These are phyloP conservation scores for Colletotrichum sp. DNA, from an alignment of 2,329 filamentous ascomycete species.

Conservation along the genomic window DNA sequence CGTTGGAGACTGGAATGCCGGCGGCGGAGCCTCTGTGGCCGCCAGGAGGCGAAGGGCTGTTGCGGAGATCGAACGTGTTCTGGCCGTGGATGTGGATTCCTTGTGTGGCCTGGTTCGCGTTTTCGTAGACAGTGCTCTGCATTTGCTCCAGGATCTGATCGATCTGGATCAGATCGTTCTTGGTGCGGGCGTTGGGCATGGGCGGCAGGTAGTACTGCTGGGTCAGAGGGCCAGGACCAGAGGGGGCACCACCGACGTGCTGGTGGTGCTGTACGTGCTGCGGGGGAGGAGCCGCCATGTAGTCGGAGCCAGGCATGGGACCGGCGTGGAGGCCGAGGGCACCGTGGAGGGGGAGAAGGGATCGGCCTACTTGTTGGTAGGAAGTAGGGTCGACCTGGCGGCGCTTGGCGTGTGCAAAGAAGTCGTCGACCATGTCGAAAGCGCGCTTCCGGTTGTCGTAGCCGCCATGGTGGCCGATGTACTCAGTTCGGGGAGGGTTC, in stretches of 20 bases:
- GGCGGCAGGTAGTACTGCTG: conserved; percentile 89
- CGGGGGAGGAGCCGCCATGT: conserved; percentile 47
- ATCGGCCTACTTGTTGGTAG: conserved; percentile 91
- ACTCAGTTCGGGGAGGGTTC: conserved; percentile 59
- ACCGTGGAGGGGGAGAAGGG: conserved; percentile 81
- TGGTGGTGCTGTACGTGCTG: conserved; percentile 26
- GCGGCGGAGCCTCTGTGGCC: conserved; percentile 39
- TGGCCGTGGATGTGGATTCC: conserved; percentile 80
- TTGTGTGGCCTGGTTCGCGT: conserved; percentile 79
- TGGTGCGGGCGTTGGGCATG: conserved; percentile 87
- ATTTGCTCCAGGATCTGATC: conserved; percentile 96
- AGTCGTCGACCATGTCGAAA: conserved; percentile 90
- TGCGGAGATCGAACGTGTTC: conserved; percentile 64
- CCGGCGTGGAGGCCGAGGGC: conserved; percentile 67
- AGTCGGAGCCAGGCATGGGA: conserved; percentile 54
- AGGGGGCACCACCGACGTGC: conserved; percentile 59
- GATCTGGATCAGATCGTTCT: conserved; percentile 91
- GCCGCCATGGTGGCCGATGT: conserved; percentile 63
- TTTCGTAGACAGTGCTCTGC: conserved; percentile 95
- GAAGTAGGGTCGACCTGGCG: conserved; percentile 86
- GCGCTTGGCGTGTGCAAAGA: conserved; percentile 92
- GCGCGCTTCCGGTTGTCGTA: conserved; percentile 81
- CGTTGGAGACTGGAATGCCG: conserved; percentile 36
- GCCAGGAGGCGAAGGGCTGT: conserved; percentile 58
- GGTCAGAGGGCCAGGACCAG: conserved; percentile 63